A percentile compares a stretch with the other conserved stretches of the same genome.
These are phyloP conservation scores for Calophaca sinica DNA, from an alignment of 306 rosid genomes.

Conservation along the genomic window DNA sequence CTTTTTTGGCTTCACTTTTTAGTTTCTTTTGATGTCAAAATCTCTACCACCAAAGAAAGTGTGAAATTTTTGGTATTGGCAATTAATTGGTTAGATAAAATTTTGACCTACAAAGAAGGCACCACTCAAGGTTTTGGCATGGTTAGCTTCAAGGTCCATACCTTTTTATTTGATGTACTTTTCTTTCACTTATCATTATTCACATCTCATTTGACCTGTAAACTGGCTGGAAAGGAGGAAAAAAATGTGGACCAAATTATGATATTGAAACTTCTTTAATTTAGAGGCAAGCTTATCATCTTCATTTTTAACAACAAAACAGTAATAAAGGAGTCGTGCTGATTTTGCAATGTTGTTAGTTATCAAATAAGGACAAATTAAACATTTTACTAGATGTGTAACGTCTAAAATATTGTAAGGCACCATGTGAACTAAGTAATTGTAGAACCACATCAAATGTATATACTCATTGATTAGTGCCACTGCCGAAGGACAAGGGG, in stretches of 20 bases:
- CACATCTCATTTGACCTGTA: conserved; percentile 53
- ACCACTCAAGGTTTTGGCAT: conserved; percentile 41
- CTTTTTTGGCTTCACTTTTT: conserved; percentile 54
- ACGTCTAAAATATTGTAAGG: conserved; percentile 15
- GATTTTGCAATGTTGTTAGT: conserved; percentile 32
- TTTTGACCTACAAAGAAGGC: conserved; percentile 29
- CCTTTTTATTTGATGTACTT: conserved; percentile 44
- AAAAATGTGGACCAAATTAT: conserved; percentile 50
- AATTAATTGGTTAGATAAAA: conserved; percentile 33
- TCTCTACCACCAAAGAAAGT: conserved; percentile 42
- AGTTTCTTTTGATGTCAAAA: conserved; percentile 58
- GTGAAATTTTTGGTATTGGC: conserved; percentile 31
- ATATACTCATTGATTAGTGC: conserved; percentile 42
- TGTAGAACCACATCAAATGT: conserved; percentile 24
- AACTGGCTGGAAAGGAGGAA: conserved; percentile 45
- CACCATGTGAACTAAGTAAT: conserved; percentile 47
- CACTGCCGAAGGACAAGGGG: conserved; percentile 34
- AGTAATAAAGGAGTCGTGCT: conserved; percentile 3
- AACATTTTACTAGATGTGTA: conserved; percentile 31
- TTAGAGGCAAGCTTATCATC: conserved; percentile 31
- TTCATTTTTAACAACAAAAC: conserved; percentile 22
- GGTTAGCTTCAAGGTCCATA: conserved; percentile 33
- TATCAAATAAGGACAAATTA: conserved; percentile 18
- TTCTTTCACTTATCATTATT: conserved; percentile 50
- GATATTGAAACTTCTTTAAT: conserved; percentile 42